phyloP scores from a whole-genome alignment of 306 rosid species.

The Malus orientalis region DNA sequence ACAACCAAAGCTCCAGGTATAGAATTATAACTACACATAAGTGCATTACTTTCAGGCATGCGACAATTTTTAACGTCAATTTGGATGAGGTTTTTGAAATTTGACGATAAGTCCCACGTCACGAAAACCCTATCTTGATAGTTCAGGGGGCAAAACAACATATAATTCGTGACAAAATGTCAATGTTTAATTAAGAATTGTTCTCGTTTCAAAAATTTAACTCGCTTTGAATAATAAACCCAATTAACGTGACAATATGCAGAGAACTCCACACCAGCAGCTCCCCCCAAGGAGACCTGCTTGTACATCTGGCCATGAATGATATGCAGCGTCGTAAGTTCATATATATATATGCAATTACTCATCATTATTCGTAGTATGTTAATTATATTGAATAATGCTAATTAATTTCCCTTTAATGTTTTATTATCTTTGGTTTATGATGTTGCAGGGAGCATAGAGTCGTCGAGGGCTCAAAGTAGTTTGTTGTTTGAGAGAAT shows the following conservation, averaged over 20 bases:
- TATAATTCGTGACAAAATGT: background rate
- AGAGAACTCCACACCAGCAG: slow-evolving; percentile 89
- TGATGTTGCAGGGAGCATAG: slow-evolving; percentile 35
- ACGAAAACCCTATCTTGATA: background rate
- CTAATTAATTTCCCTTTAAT: background rate
- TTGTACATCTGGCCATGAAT: slow-evolving; percentile 56
- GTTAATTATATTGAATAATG: background rate
- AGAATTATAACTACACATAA: background rate
- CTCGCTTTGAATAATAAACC: background rate
- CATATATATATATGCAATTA: background rate
- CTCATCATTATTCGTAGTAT: background rate
- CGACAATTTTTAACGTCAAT: background rate
- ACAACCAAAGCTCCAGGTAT: slow-evolving; percentile 75
- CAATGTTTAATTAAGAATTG: background rate
- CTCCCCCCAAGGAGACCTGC: slow-evolving; percentile 91
- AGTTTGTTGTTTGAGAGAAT: slow-evolving; percentile 21
- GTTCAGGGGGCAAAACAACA: background rate
- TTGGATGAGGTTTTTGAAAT: background rate
- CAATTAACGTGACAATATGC: background rate
- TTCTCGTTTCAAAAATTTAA: background rate
- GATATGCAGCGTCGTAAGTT: slow-evolving; percentile 23
- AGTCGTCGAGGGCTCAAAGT: slow-evolving; percentile 7
- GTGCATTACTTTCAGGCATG: background rate
- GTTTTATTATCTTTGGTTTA: background rate
- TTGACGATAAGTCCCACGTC: too few species aligned